Percentiles rank a stretch among this genome's conserved stretches.
Conservation (phyloP, 192 early-diverging fungal genomes). For the Entomortierella parvispora region DNA sequence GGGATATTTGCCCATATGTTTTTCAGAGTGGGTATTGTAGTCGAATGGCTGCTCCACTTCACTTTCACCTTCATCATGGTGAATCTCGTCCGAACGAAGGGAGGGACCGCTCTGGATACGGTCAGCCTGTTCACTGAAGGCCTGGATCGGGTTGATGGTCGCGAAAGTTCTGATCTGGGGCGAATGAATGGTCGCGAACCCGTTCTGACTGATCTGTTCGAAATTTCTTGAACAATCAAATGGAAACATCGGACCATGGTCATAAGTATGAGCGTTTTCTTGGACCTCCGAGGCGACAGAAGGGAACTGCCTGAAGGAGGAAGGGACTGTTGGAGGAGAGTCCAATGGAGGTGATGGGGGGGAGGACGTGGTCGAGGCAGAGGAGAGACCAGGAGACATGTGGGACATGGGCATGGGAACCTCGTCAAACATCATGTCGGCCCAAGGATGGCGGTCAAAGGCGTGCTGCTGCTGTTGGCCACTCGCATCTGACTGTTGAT, state of each 20-base stretch:
- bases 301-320: slow-evolving; percentile 5
- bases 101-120: not conserved
- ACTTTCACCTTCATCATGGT: not conserved
- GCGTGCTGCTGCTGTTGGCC: not conserved
- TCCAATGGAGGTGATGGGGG: slow-evolving; percentile 28
- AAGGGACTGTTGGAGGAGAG: slow-evolving; percentile 5
- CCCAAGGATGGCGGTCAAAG: slow-evolving; percentile 19
- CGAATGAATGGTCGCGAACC: too few species aligned
- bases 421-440: slow-evolving; percentile 25
- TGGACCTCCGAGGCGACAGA: too few species aligned
- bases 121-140: not conserved
- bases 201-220: too few species aligned
- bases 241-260: not conserved
- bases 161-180: slow-evolving; percentile 1
- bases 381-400: slow-evolving; percentile 31
- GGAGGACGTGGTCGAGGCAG: slow-evolving; percentile 6
- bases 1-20: not conserved
- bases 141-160: slow-evolving; percentile 2
- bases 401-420: slow-evolving; percentile 21
- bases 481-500: not conserved
- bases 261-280: not conserved
- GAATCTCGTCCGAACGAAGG: not conserved
- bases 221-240: too few species aligned
- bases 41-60: not conserved
- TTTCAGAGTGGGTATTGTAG: not conserved